Evolutionary conservation across 2,329 filamentous ascomycete species (phyloP), one percentile per base, ranked within the genome.

Genomic region (Fusarium xylarioides): DNA sequence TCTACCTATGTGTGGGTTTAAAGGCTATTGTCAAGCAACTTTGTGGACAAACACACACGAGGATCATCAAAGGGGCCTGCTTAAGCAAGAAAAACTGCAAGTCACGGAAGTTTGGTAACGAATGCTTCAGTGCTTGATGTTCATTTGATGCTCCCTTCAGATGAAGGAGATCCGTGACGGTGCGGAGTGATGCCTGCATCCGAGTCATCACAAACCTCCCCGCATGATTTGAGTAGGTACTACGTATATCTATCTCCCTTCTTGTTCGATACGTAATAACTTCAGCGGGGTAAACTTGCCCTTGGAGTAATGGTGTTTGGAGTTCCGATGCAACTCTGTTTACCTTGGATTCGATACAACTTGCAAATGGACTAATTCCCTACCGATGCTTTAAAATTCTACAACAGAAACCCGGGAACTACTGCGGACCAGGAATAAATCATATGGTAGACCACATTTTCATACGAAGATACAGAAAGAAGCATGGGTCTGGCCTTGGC

Each of bases 401-500:
- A 6, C 11, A 12, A 40, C 15, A 28, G 9, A 21, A 54, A 54
- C 11, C 7, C 19, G 5, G 19, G 21, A n/a, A 54, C 26, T 16
- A 18, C 19, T 40, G 18, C 14, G 11, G n/a, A n/a, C 21, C 34
- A 40, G 19, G 8, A 52, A 21, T 44, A 43, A 34, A 55, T 5
- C 21, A 15, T 43, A 50, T 26, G 7, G 9, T 35, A 35, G 18
- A 28, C 63, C 32, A 26, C n/a, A 19, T 28, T 5, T 32, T 16
- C 26, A 16, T 21, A 15, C 32, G 7, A 59, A 55, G 28, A 44
- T 8, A 53, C 21, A 30, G n/a, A 55, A 55, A 30, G 28, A 63
- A 43, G 52, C 52, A 69, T 58, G 66, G 65, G 50, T 28, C 44
- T 34, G 35, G 30, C 30, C 65, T 65, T 70, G 66, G 59, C 66